A percentile compares a stretch with the other conserved stretches of the same genome.
Evolutionary conservation across 257 asterid genomes (phyloP).

Genomic region (Paraleonurus japonicus): DNA sequence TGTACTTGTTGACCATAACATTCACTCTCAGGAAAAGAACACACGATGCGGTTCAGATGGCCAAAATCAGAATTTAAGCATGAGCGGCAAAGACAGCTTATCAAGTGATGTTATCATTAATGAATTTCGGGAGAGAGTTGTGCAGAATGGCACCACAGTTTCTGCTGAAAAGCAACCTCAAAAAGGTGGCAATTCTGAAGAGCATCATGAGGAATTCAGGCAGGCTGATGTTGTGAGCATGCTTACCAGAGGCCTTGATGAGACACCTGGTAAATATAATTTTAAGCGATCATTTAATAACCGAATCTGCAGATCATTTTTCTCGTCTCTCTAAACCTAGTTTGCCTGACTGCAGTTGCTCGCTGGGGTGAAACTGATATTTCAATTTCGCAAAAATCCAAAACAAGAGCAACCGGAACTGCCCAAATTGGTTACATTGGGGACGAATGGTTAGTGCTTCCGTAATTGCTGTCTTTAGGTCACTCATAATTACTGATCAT

Average conservation of each 20-base stretch:
- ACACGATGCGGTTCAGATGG: slow-evolving; percentile 29
- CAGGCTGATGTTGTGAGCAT: slow-evolving; percentile 44
- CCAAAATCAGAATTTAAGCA: slow-evolving; percentile 26
- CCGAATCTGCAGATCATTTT: not conserved
- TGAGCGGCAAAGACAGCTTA: slow-evolving; percentile 16
- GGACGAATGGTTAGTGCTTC: slow-evolving; percentile 75
- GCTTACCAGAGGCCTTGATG: slow-evolving; percentile 68
- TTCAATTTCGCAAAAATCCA: slow-evolving; percentile 32
- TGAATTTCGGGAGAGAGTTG: slow-evolving; percentile 35
- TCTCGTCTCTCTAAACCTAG: slow-evolving; percentile 2
- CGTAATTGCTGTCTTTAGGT: not conserved
- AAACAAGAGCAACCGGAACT: slow-evolving; percentile 29
- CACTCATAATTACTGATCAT: not conserved
- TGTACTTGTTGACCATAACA: slow-evolving; percentile 5
- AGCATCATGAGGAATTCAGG: slow-evolving; percentile 23
- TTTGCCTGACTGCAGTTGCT: slow-evolving; percentile 56
- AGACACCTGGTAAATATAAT: slow-evolving; percentile 52
- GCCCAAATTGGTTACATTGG: slow-evolving; percentile 71
- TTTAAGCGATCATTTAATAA: not conserved
- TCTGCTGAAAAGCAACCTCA: slow-evolving; percentile 35
- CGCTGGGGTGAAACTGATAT: slow-evolving; percentile 67
- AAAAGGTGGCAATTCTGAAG: slow-evolving; percentile 28
- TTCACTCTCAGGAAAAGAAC: slow-evolving; percentile 27
- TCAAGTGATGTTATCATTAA: slow-evolving; percentile 28
- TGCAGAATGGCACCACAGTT: slow-evolving; percentile 30